Evolutionary conservation across 805 yeast genomes (phyloP).

Genomic region (Yamadazyma akitaensis): DNA sequence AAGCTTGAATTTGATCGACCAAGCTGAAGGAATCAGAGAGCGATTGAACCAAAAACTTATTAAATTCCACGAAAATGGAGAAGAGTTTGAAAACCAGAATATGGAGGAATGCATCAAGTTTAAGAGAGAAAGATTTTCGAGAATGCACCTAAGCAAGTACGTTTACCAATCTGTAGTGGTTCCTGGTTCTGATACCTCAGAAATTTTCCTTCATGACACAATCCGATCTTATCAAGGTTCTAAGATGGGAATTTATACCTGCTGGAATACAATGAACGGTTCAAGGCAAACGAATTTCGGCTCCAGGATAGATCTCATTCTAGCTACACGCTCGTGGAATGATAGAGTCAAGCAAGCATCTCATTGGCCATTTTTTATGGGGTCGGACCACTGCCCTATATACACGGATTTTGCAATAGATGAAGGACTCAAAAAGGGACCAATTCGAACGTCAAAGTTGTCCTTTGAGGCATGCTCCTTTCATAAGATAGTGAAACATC

Average conservation of each 20-base stretch:
- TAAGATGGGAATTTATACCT: conserved; percentile 70
- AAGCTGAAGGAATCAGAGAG: conserved; percentile 63
- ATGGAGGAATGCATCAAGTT: conserved; percentile 31
- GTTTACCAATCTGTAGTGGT: conserved; percentile 17
- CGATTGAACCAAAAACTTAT: conserved; percentile 37
- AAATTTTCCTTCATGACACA: conserved; percentile 51
- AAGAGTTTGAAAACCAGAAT: conserved; percentile 10
- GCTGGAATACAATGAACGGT: conserved; percentile 83
- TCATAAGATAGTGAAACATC: conserved; percentile 36
- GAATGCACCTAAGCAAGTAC: conserved; percentile 28
- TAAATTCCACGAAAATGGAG: conserved; percentile 12
- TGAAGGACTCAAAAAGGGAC: background rate
- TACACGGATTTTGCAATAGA: conserved; percentile 56
- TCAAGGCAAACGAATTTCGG: conserved; percentile 83
- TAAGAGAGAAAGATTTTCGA: conserved; percentile 26
- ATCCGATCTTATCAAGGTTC: conserved; percentile 56
- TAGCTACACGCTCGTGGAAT: conserved; percentile 37
- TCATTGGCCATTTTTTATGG: conserved; percentile 69
- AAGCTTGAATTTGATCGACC: conserved; percentile 74
- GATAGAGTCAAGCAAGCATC: conserved; percentile 36
- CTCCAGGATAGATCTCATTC: conserved; percentile 78
- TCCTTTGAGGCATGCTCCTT: conserved; percentile 53
- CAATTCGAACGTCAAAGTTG: conserved; percentile 18
- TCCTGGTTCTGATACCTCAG: background rate
- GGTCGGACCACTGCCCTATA: conserved; percentile 95